Evolutionary conservation across 345 rosid species (phyloP).

Genomic region (Populus ilicifolia): DNA sequence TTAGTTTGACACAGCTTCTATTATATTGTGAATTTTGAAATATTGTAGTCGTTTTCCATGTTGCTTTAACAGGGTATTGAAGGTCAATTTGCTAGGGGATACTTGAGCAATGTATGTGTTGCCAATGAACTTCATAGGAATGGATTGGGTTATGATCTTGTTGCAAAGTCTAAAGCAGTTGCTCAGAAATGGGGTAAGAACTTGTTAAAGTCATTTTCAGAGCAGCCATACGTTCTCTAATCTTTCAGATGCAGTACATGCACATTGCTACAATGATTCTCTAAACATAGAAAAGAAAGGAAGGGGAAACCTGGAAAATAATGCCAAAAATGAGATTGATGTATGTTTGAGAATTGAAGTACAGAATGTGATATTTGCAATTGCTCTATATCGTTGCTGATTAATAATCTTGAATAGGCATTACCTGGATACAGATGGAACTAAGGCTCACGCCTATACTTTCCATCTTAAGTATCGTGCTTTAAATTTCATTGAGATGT

Average conservation of each 20-base stretch:
- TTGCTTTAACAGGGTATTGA: slow-evolving; percentile 45
- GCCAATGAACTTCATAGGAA: slow-evolving; percentile 79
- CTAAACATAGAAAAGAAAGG: too few species aligned
- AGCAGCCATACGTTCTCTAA: not conserved
- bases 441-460: not conserved
- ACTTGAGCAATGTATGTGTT: slow-evolving; percentile 83
- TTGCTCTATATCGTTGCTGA: not conserved
- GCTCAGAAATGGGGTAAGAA: slow-evolving; percentile 77
- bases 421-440: not conserved
- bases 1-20: not conserved
- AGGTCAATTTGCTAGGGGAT: slow-evolving; percentile 71
- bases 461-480: too few species aligned
- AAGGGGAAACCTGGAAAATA: too few species aligned
- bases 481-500: too few species aligned
- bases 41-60: not conserved
- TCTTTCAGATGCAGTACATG: not conserved
- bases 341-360: too few species aligned
- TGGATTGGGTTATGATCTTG: slow-evolving; percentile 60
- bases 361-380: not conserved
- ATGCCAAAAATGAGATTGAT: too few species aligned
- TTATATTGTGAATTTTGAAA: not conserved
- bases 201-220: not conserved
- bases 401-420: not conserved
- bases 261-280: not conserved
- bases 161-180: slow-evolving; percentile 54